Base-by-base conservation (phyloP, 441 rosid genomes). In the Geranium incanum region DNA sequence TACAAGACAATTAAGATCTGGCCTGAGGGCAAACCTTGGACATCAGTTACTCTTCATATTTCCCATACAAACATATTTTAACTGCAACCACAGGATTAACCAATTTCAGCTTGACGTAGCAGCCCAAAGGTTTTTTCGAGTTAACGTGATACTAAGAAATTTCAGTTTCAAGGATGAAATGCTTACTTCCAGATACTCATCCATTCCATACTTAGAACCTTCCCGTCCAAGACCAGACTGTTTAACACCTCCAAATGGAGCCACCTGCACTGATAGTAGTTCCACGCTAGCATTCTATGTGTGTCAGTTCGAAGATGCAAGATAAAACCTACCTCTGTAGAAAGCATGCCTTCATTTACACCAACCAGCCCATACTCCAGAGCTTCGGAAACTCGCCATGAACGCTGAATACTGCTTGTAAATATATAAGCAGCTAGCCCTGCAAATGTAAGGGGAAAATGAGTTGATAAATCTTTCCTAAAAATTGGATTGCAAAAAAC, bases 151-250 rank as follows among this genome's bases (percentile, higher is more conserved):
- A 36, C 68, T 33, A 13, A n/a, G 18, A 36, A 28, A 15, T 36
- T 33, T 36, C 7, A 66, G 16, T 33, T 33, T 33, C 7, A 6
- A 36, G 36, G 23, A 23, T 13, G 45, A 6, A 59, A 72, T 71
- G 71, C 80, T 82, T 79, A 91, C 97, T 82, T 94, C 99, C 71
- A 88, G 80, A 78, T 87, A 95, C 78, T 90, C 97, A 77, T 95
- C 99, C 74, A 92, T 88, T 71, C 99, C 97, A 68, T 95, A 95
- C 81, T 90, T 92, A 73, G 97, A 95, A 72, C 97, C 97, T 84
- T 95, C 98, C 70, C 97, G 89, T 76, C 97, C 97, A 73, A 90
- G 94, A 77, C 99, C 99, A 67, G 97, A 92, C 78, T 95, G 96
- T 79, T 90, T 90, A 72, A 92, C 86, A 78, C 96, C 98, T 66